Evolutionary conservation across 2,329 filamentous ascomycete species (phyloP).

Genomic region (Annulohypoxylon truncatum): DNA sequence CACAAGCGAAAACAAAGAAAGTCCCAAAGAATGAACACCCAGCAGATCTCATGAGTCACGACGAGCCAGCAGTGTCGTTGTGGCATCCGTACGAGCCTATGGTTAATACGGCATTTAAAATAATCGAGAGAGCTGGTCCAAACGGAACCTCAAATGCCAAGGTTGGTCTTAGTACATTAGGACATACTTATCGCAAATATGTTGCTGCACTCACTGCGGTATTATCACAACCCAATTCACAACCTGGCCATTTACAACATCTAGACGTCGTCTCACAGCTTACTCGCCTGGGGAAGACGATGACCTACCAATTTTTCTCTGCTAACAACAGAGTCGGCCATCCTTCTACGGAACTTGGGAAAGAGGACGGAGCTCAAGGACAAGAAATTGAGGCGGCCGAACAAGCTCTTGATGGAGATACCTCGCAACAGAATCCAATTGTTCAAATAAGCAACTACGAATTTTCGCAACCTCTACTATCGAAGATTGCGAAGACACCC

Average conservation of each 20-base stretch:
- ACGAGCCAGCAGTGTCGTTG: slow-evolving; percentile 37
- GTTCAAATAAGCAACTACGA: background rate
- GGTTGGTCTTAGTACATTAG: slow-evolving; percentile 49
- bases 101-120: slow-evolving; percentile 50
- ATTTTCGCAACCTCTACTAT: slow-evolving; percentile 40
- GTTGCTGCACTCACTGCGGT: slow-evolving; percentile 50
- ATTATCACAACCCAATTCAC: slow-evolving; percentile 51
- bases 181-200: slow-evolving; percentile 50
- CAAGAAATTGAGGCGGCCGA: slow-evolving; percentile 8
- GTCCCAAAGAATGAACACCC: slow-evolving; percentile 16
- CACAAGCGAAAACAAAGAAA: slow-evolving; percentile 31
- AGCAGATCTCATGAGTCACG: slow-evolving; percentile 20
- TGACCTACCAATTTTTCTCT: slow-evolving; percentile 56
- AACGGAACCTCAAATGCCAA: slow-evolving; percentile 50
- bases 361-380: slow-evolving; percentile 11
- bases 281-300: slow-evolving; percentile 55
- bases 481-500: slow-evolving; percentile 29
- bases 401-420: background rate
- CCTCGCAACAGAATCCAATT: background rate
- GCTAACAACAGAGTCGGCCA: slow-evolving; percentile 34
- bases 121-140: slow-evolving; percentile 49
- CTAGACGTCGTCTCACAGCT: slow-evolving; percentile 55
- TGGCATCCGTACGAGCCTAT: slow-evolving; percentile 53
- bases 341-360: background rate
- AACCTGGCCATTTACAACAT: slow-evolving; percentile 55